Base-by-base conservation (phyloP, 164 flowering plant genomes). In the Akebia trifoliata region DNA sequence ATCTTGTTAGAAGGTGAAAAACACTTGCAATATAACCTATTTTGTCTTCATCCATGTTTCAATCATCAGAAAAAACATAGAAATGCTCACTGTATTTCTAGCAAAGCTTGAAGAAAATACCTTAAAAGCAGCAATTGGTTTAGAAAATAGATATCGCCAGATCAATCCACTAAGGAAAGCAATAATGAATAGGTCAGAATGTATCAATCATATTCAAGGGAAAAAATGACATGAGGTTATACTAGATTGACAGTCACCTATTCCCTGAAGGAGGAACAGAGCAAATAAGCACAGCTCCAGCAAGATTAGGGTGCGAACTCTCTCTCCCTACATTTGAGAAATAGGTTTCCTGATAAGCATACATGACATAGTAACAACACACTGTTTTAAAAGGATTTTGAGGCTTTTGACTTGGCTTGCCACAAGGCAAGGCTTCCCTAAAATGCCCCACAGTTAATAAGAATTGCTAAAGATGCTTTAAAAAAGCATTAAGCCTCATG, bases 191-290 rank as follows among this genome's bases (percentile, higher is more conserved):
- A 20, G 1, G 31, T 65, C 48, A 66, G 60, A 42, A 28, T 50
- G 9, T 17, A 56, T 34, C 28, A 32, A 14, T 30, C 49, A 61
- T 1, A 3, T 15, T 5, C 6, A 40, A 50, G n/a, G 36, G 32
- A 54, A 50, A 32, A 36, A 54, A 34, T 51, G 4, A 24, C 22
- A 28, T 6, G 34, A 61, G 39, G 2, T 14, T 7, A 30, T 45
- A 18, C n/a, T 24, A 31, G 4, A 50, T n/a, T 42, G 50, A 32
- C 50, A 56, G 17, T 69, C 69, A 87, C 97, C 97, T 78, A 67
- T 91, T 91, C 43, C 96, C 95, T 17, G 96, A 76, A 68, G 96
- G 97, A 63, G 97, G 96, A 11, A 91, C 92, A 44, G 96, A 91
- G 73, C 97, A 91, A 52, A 87, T 74, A 62, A 91, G 90, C 29